phyloP scores from a whole-genome alignment of 208 protist genomes.

The Crithidia mellificae region DNA sequence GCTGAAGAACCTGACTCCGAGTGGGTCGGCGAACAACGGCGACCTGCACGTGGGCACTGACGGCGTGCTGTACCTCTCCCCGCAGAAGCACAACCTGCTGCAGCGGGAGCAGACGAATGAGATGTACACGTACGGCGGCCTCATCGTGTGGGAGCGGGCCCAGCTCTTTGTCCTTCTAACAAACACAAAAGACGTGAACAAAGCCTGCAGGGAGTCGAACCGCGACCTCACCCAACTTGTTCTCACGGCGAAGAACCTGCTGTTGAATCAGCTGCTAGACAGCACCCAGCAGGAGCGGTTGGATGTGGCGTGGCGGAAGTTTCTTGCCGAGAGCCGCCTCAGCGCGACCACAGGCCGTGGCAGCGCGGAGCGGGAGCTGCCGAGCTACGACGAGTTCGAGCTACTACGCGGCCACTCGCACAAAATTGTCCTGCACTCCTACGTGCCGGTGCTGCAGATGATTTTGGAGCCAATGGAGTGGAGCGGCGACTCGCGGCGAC shows the following conservation, averaged over 20 bases:
- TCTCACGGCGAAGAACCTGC: slow-evolving; percentile 44
- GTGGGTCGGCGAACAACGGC: slow-evolving; percentile 19
- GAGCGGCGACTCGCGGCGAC: slow-evolving; percentile 27
- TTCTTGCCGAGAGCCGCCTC: slow-evolving; percentile 23
- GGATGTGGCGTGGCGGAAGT: slow-evolving; percentile 58
- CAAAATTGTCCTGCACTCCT: slow-evolving; percentile 37
- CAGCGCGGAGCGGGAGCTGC: slow-evolving; percentile 25
- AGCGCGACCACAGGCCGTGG: slow-evolving; percentile 5
- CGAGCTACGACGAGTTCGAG: slow-evolving; percentile 55
- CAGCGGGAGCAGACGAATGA: slow-evolving; percentile 26
- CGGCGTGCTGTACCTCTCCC: slow-evolving; percentile 28
- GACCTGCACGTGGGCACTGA: slow-evolving; percentile 26
- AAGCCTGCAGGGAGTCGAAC: slow-evolving; percentile 21
- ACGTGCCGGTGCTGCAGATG: slow-evolving; percentile 37
- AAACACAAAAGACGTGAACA: slow-evolving; percentile 23
- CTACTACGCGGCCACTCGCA: slow-evolving; percentile 39
- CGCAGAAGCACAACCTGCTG: slow-evolving; percentile 30
- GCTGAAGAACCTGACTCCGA: slow-evolving; percentile 42
- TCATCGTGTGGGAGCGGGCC: slow-evolving; percentile 66
- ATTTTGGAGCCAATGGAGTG: slow-evolving; percentile 40
- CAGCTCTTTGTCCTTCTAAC: slow-evolving; percentile 73
- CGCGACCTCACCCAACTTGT: slow-evolving; percentile 48
- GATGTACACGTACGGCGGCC: slow-evolving; percentile 65
- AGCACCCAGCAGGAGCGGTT: slow-evolving; percentile 71
- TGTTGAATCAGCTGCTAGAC: slow-evolving; percentile 71